phyloP scores from a whole-genome alignment of 2,329 filamentous ascomycete species.

The Penicillium palitans region DNA sequence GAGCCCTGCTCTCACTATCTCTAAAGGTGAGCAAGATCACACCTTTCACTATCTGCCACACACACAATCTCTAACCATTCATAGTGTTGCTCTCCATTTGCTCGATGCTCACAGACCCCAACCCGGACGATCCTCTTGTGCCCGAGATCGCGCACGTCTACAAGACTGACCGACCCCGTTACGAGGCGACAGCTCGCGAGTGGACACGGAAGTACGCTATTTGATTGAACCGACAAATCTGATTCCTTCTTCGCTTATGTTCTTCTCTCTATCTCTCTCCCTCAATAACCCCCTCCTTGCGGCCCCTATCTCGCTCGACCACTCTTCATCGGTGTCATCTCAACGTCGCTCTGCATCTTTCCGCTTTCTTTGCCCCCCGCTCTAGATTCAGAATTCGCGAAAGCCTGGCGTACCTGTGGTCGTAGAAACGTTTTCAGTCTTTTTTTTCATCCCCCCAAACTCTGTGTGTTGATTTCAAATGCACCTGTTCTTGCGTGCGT shows the following conservation, averaged over 20 bases:
- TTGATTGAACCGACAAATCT: conserved; percentile 50
- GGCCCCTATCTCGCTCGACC: conserved; percentile 7
- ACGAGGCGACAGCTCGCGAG: conserved; percentile 94
- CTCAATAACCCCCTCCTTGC: conserved; percentile 7
- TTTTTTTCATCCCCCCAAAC: conserved; percentile 18
- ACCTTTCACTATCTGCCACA: not conserved
- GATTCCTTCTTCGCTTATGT: conserved; percentile 27
- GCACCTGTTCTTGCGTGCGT: conserved; percentile 13
- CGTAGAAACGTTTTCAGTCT: conserved; percentile 35
- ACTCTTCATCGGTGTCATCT: conserved; percentile 10
- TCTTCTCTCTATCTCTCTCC: not conserved
- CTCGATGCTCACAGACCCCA: conserved; percentile 99
- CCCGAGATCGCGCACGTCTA: conserved; percentile 99
- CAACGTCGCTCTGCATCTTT: conserved; percentile 21
- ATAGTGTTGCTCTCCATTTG: conserved; percentile 96
- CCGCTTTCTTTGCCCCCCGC: conserved; percentile 12
- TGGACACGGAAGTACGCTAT: conserved; percentile 99
- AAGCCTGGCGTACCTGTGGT: conserved; percentile 43
- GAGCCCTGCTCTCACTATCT: conserved; percentile 97
- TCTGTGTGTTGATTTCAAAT: conserved; percentile 14
- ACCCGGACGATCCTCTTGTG: conserved; percentile 97
- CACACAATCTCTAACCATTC: conserved; percentile 10
- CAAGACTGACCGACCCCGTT: conserved; percentile 95
- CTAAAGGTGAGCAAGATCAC: conserved; percentile 71
- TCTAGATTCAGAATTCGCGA: conserved; percentile 28